Evolutionary conservation across 495 filamentous ascomycete genomes (phyloP), one percentile per base, ranked within the genome.

Genomic region (Lophium mytilinum): DNA sequence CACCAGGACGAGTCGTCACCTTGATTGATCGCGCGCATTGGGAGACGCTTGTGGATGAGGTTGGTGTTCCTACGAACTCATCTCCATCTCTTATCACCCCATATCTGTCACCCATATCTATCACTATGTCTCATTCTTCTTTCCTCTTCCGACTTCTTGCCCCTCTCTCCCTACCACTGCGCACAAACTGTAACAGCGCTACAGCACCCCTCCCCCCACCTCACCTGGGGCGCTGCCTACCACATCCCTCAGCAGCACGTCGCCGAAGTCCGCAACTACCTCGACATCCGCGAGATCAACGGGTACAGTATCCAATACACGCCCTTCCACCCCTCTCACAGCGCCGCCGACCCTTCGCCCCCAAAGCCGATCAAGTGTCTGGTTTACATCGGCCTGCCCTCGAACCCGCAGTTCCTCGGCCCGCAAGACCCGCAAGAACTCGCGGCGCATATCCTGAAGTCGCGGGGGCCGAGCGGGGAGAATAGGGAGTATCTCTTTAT

Each of bases 231-330:
- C 54, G 87, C 86, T 4, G 92, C 90, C 40, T 99, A 96, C 72
- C 89, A 91, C 62, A 96, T 99, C 63, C 73, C 81, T 7, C 65
- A 83, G 9, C 73, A 77, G 1, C 80, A 85, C 56, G 88, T 93
- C 14, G 78, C 81, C 56, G 86, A 90, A 72, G 94, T 96, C 3
- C 84, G 87, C 56, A 79, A 86, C 52, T 91, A 96, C 70, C 89
- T 99, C 37, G 91, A 97, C 68, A 90, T 95, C 55, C 86, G 94
- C 12, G 94, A 99, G 73, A 95, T 96, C 63, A 93, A 97, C 69
- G 94, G 94, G 7, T 97, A 97, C 68, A 87, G 81, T 35, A 90
- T 93, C 60, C 89, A 94, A 67, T 88, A 88, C 70, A 91, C 88
- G 18, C 82, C 84, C 1, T 95, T 95, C 70, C 75, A 88, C 66